A percentile compares a stretch with the other conserved stretches of the same genome.
These are phyloP conservation scores for Bruguiera gymnorhiza DNA, from an alignment of 345 rosid genomes.

Conservation along the genomic window DNA sequence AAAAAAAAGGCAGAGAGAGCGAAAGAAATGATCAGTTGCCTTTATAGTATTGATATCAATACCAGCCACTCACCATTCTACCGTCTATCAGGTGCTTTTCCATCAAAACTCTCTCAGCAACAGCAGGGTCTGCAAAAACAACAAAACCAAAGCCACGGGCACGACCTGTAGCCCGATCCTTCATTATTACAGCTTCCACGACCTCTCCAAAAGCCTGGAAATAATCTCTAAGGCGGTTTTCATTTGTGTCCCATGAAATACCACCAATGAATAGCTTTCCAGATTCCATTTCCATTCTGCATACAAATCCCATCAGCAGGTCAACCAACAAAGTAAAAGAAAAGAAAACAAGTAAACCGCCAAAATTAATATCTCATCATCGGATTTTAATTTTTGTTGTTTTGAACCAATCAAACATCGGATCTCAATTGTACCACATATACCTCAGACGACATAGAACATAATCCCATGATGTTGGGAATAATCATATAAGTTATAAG, in stretches of 20 bases:
- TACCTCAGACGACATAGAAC: conserved; percentile 12
- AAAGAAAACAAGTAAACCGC: conserved; percentile 6
- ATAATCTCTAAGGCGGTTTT: conserved; percentile 80
- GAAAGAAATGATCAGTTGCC: too few relatives aligned
- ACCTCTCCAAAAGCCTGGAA: conserved; percentile 79
- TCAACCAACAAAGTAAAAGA: conserved; percentile 9
- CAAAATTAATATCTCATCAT: conserved; percentile 1
- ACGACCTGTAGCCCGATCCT: conserved; percentile 90
- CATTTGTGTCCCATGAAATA: conserved; percentile 92
- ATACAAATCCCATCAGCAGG: conserved; percentile 14
- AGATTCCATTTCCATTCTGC: conserved; percentile 77
- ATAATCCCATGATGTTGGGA: conserved; percentile 11
- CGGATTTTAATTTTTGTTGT: neutral
- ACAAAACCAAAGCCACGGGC: conserved; percentile 95
- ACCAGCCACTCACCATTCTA: conserved; percentile 59
- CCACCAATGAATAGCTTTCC: conserved; percentile 94
- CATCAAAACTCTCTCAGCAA: conserved; percentile 74
- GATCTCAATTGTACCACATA: conserved; percentile 22
- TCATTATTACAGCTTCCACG: conserved; percentile 85
- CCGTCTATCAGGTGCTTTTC: conserved; percentile 78
- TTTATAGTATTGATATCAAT: conserved; percentile 11
- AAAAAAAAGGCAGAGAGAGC: neutral
- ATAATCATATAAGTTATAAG: conserved; percentile 24
- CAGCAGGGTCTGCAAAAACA: conserved; percentile 74
- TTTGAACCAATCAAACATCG: conserved; percentile 16